A percentile compares a stretch with the other conserved stretches of the same genome.
Evolutionary conservation across 768 basidiomycete species (phyloP).

Genomic region (Ramaria sp.): DNA sequence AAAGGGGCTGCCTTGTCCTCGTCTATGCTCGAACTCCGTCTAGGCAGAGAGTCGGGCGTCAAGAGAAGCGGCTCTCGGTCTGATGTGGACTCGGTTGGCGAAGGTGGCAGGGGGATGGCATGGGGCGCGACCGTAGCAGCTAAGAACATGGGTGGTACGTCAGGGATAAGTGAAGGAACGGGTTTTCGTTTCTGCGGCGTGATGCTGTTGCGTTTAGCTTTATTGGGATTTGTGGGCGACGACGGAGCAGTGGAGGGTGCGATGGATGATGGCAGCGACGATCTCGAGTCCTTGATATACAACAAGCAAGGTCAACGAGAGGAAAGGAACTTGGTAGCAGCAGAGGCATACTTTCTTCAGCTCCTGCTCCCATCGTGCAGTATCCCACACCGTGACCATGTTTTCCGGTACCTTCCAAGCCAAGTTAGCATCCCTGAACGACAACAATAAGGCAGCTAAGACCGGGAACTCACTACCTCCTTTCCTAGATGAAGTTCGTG

Average conservation of each 20-base stretch:
- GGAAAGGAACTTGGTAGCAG: not conserved
- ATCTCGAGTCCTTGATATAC: not conserved
- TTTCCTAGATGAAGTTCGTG: constrained; percentile 14
- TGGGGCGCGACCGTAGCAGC: not conserved
- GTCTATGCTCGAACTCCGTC: constrained; percentile 1
- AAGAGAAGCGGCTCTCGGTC: not conserved
- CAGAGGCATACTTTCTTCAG: not conserved
- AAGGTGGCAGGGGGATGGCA: constrained; percentile 6
- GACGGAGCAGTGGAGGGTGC: not conserved
- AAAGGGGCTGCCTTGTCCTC: not conserved
- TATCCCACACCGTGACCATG: constrained; percentile 1
- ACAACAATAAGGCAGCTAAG: not conserved
- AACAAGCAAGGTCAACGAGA: not conserved
- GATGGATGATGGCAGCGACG: not conserved
- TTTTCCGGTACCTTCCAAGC: not conserved
- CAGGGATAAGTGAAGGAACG: constrained; percentile 7
- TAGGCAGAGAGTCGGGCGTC: not conserved
- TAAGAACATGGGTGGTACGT: not conserved
- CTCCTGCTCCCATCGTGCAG: constrained; percentile 5
- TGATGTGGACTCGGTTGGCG: not conserved
- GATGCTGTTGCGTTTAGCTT: constrained; percentile 3
- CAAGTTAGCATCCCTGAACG: not conserved
- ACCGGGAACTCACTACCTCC: constrained; percentile 11
- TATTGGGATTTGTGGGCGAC: not conserved
- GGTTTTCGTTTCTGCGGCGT: constrained; percentile 12